Base-by-base conservation (phyloP, 768 basidiomycete genomes). In the Auricularia sp. region DNA sequence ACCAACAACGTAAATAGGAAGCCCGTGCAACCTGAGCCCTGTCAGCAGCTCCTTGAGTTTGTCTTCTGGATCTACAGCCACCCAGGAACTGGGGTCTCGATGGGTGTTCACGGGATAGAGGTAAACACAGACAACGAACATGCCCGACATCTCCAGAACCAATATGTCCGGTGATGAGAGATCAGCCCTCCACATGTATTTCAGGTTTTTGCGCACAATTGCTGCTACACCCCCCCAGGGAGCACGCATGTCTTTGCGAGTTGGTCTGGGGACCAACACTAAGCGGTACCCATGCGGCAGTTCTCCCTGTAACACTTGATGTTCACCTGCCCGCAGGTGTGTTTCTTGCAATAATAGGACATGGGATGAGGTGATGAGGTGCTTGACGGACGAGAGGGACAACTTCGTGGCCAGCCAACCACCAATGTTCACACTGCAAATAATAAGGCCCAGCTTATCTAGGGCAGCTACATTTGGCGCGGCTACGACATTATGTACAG, bases 21-120 rank as follows among this genome's bases (percentile, higher is more conserved):
- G 63, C 71, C 77, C 11, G 45, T 66, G 2, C 62, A 73, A 24
- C 61, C 69, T 16, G 62, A 65, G 29, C 66, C 67, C 54, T 72
- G 77, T 34, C 73, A 74, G 1, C 67, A 65, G 3, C 77, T 77
- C 16, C 65, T 67, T 13, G 69, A 71, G 63, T 71, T 75, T 65
- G 67, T 70, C 37, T 10, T 74, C 24, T 67, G 68, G 29, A 71
- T 73, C 42, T 64, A 63, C 29, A 69, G 70, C 47, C 6, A 5
- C 10, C 47, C 47, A 51, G 47, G 14, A 6, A 13, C 6, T 16
- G 14, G 4, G 47, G 47, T 51, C 21, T 8, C 6, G 5, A 6
- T 18, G 47, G 6, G 47, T 51, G 18, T 51, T 51, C 11, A 16
- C 1, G 6, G 47, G 4, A 21, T 51, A 51, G 16, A 51, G 8